Base-by-base conservation (phyloP, 768 basidiomycete species). In the Mycena capillaripes region DNA sequence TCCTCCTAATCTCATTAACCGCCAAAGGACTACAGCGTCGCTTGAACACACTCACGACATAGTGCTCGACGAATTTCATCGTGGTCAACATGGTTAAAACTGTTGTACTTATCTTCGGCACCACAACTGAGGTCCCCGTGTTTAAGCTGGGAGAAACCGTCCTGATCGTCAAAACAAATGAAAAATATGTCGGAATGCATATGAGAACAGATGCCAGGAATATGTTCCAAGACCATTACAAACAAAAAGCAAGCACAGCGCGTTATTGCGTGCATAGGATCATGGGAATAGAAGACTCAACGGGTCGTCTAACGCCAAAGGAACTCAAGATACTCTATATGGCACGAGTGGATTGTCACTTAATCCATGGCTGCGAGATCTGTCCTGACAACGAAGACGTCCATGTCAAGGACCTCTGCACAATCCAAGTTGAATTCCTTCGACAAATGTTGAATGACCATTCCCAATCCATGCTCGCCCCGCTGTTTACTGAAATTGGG, bases 401-500 rank as follows among this genome's bases (percentile, higher is more conserved):
- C n/a, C n/a, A n/a, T n/a, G n/a, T n/a, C n/a, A n/a, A n/a, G n/a
- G n/a, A n/a, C n/a, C 73, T 78, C 1, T 34, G 69, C 40, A 56
- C 63, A 12, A 73, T 79, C 3, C 81, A 80, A 40, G 44, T 55
- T 23, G 53, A 50, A n/a, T 79, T 76, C 55, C 58, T 79, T 9
- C 70, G 78, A 6, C 75, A 75, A 6, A 42, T 76, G 11, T 77
- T 81, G 12, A 73, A 75, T 21, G 44, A 79, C 21, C 64, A 73
- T 27, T 10, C 36, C 14, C 52, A 62, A 8, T 75, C 78, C 4
- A 34, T 46, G 11, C 38, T 74, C 21, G 75, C 71, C 1, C 59
- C 69, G 6, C 76, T 81, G 5, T 76, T 73, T 63, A 72, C 78
- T 4, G 78, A 80, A 69, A 81, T 79, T 14, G 77, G 77, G 16